Percentiles rank a stretch among this genome's conserved stretches.
Conservation (phyloP, 441 rosid genomes). For the Syzygium syzygioides region DNA sequence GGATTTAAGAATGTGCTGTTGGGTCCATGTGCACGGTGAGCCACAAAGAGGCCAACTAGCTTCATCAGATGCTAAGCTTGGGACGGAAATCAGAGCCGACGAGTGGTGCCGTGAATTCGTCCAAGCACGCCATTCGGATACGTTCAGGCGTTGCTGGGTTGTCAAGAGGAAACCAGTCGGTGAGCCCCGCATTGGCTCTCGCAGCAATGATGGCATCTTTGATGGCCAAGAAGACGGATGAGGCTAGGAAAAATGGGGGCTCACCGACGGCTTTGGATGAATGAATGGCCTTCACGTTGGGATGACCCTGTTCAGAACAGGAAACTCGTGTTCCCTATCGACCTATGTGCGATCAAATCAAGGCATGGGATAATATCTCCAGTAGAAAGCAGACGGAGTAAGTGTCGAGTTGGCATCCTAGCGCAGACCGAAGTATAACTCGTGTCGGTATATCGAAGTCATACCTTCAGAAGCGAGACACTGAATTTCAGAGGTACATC, state of each 20-base stretch:
- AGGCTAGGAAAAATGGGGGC: conserved; percentile 92
- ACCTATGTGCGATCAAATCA: not conserved
- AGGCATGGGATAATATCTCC: not conserved
- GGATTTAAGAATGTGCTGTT: not conserved
- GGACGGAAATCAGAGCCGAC: conserved; percentile 41
- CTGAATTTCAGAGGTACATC: conserved; percentile 74
- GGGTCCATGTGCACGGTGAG: not conserved
- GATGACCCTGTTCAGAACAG: conserved; percentile 58
- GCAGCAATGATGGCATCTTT: conserved; percentile 85
- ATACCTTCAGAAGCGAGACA: conserved; percentile 82
- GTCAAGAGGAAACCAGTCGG: conserved; percentile 81
- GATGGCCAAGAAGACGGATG: conserved; percentile 76
- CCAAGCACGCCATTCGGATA: conserved; percentile 89
- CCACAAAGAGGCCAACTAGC: not conserved
- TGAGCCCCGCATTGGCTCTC: conserved; percentile 59
- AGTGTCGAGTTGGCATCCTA: not conserved
- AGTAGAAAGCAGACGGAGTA: not conserved
- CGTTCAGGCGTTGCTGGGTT: conserved; percentile 93
- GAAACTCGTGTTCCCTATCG: not conserved
- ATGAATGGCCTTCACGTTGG: conserved; percentile 72
- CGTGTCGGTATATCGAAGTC: not conserved
- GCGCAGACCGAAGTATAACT: not conserved
- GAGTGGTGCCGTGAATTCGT: conserved; percentile 55
- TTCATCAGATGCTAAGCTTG: conserved; percentile 75
- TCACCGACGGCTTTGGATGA: conserved; percentile 97